A percentile compares a stretch with the other conserved stretches of the same genome.
Conservation (phyloP, 441 rosid genomes). For the Melastoma candidum region DNA sequence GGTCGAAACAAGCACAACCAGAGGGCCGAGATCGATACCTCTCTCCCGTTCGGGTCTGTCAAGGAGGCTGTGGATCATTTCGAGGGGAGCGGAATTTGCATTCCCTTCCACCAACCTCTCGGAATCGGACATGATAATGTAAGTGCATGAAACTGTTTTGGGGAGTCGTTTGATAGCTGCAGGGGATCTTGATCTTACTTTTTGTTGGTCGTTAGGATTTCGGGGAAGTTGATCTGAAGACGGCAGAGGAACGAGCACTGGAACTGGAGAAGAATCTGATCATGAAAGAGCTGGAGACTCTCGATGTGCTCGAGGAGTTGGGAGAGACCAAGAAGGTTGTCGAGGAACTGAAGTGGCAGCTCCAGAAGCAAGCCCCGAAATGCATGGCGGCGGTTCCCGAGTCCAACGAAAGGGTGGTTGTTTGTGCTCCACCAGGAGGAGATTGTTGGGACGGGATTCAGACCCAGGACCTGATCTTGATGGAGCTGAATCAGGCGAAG, state of each 20-base stretch:
- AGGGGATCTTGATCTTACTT: no score
- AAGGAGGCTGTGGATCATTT: conserved; percentile 85
- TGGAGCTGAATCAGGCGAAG: conserved; percentile 81
- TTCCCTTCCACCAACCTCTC: conserved; percentile 42
- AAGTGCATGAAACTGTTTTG: conserved; percentile 9
- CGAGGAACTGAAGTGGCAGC: conserved; percentile 76
- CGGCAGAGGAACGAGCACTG: conserved; percentile 77
- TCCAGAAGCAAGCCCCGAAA: conserved; percentile 71
- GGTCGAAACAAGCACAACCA: conserved; percentile 31
- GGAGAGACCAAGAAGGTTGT: conserved; percentile 75
- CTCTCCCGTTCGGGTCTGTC: conserved; percentile 83
- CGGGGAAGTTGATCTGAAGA: conserved; percentile 61
- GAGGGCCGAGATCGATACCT: conserved; percentile 87
- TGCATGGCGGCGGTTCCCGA: conserved; percentile 22
- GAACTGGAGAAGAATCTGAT: conserved; percentile 84
- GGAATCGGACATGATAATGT: conserved; percentile 27
- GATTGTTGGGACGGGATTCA: conserved; percentile 8
- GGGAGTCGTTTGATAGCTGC: no score
- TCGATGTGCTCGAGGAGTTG: conserved; percentile 85
- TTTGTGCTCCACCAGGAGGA: no score
- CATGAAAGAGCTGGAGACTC: conserved; percentile 82
- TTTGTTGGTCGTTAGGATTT: conserved; percentile 16
- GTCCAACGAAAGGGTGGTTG: no score
- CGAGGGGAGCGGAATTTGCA: conserved; percentile 81
- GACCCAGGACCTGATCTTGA: conserved; percentile 66